phyloP scores from a whole-genome alignment of 2,329 filamentous ascomycete genomes.

The Septoria linicola region DNA sequence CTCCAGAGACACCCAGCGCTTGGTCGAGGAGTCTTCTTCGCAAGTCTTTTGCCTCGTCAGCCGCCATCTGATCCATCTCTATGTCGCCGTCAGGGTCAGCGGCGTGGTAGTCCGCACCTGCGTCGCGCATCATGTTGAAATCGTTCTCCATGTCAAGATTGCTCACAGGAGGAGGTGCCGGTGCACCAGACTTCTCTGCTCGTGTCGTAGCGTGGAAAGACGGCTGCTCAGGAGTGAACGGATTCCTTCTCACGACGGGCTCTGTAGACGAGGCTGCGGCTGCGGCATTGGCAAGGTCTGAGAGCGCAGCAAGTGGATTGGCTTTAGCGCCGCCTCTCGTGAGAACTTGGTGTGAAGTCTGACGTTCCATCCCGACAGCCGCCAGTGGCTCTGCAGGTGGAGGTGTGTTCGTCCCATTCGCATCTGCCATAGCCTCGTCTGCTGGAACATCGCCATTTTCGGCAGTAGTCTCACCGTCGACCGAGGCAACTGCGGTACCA shows the following conservation, averaged over 20 bases:
- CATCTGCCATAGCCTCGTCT: slow-evolving; percentile 29
- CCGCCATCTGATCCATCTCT: slow-evolving; percentile 25
- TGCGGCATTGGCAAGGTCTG: slow-evolving; percentile 53
- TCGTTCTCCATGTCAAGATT: slow-evolving; percentile 50
- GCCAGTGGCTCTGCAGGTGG: slow-evolving; percentile 32
- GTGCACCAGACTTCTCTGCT: slow-evolving; percentile 48
- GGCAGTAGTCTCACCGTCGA: slow-evolving; percentile 35
- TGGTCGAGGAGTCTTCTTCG: slow-evolving; percentile 38
- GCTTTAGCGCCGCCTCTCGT: slow-evolving; percentile 48
- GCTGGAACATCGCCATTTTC: slow-evolving; percentile 30
- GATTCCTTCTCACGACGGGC: slow-evolving; percentile 34
- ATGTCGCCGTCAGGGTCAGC: slow-evolving; percentile 18
- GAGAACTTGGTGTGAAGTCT: slow-evolving; percentile 57
- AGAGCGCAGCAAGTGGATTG: slow-evolving; percentile 53
- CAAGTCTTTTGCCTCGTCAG: slow-evolving; percentile 29
- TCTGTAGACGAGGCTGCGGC: slow-evolving; percentile 35
- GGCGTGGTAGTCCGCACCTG: slow-evolving; percentile 26
- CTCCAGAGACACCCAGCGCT: slow-evolving; percentile 32
- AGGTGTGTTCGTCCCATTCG: slow-evolving; percentile 31
- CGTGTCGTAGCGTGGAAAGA: slow-evolving; percentile 48
- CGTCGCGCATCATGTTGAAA: slow-evolving; percentile 47
- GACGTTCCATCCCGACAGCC: slow-evolving; percentile 59
- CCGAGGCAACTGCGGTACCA: slow-evolving; percentile 31
- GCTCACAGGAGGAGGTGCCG: slow-evolving; percentile 46
- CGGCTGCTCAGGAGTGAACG: slow-evolving; percentile 49